These are phyloP conservation scores for Teratosphaeriaceae sp. DNA, from an alignment of 2,329 filamentous ascomycete genomes.

Conservation along the genomic window DNA sequence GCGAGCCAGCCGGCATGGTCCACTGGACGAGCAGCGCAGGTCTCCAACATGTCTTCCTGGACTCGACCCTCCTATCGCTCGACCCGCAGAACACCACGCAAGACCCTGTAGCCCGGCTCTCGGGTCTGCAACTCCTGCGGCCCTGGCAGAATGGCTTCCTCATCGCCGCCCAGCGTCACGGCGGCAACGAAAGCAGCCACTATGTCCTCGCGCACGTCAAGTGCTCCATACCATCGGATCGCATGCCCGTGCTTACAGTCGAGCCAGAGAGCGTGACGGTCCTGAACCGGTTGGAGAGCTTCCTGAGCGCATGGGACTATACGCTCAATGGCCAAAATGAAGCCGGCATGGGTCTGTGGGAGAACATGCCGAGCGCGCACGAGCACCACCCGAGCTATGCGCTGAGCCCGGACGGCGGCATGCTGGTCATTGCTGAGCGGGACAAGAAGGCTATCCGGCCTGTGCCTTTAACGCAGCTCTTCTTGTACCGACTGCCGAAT, in stretches of 20 bases:
- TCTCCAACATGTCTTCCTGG: constrained; percentile 25
- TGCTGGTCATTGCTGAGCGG: constrained; percentile 26
- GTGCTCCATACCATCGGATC: constrained; percentile 11
- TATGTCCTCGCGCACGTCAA: constrained; percentile 26
- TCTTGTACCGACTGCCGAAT: constrained; percentile 25
- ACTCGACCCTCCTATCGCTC: constrained; percentile 20
- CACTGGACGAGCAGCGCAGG: constrained; percentile 30
- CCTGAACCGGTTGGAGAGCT: constrained; percentile 25
- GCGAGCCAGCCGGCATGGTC: constrained; percentile 15
- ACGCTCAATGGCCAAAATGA: constrained; percentile 18
- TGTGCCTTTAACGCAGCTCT: constrained; percentile 20
- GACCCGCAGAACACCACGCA: background rate
- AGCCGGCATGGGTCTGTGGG: constrained; percentile 22
- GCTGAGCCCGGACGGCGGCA: constrained; percentile 13
- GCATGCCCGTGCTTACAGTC: constrained; percentile 11
- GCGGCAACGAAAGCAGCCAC: constrained; percentile 20
- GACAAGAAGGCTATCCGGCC: constrained; percentile 25
- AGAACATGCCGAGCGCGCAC: constrained; percentile 27
- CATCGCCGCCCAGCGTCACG: constrained; percentile 26
- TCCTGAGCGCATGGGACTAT: constrained; percentile 23
- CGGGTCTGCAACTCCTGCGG: constrained; percentile 26
- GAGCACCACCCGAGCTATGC: constrained; percentile 26
- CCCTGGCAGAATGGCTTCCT: constrained; percentile 23
- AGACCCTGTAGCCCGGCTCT: constrained; percentile 15
- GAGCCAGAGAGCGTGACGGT: constrained; percentile 20